Base-by-base conservation (phyloP, 1,284 basidiomycete species). In the Ganoderma multipileum region DNA sequence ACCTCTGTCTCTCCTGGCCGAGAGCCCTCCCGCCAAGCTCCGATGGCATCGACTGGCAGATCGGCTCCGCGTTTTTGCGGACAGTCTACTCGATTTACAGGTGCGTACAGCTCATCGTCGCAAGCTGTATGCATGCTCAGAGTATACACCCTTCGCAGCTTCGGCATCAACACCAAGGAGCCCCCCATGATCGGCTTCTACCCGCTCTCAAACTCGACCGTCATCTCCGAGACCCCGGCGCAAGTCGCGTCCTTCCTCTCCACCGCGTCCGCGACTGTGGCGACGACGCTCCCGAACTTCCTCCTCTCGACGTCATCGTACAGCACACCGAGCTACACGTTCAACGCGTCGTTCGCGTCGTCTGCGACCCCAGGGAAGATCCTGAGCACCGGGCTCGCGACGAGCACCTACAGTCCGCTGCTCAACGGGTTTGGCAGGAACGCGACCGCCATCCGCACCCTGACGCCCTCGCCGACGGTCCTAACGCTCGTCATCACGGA, bases 21-120 rank as follows among this genome's bases (percentile, higher is more conserved):
- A 83, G 85, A 65, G 94, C 92, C 1, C 79, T 81, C 18, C 83
- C 88, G 3, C 90, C 91, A 0, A 89, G 85, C 63, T 78, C 89
- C 14, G 91, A 95, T 78, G 95, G 94, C 2, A 87, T 96, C 55
- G 94, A 95, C 77, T 97, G 95, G 95, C 92, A 95, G 78, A 83
- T 96, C 66, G 91, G 91, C 88, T 83, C 88, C 2, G 86, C 93
- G 0, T 96, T 96, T 79, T 77, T 97, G 67, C 86, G 90, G 60
- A 92, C 92, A 2, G 92, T 95, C 0, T 96, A 96, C 78, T 90
- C 91, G 4, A 84, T 96, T 60, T 96, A 89, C 83, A 93, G 91
- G 93, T 93, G 60, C 47, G 72, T 61, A 41, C 14, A 58, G 57
- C 36, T 23, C n/a, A 20, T 44, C 68, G 38, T 36, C n/a, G 33